These are phyloP conservation scores for Phytophthora citricola DNA, from an alignment of 352 stramenopile species.

Conservation along the genomic window DNA sequence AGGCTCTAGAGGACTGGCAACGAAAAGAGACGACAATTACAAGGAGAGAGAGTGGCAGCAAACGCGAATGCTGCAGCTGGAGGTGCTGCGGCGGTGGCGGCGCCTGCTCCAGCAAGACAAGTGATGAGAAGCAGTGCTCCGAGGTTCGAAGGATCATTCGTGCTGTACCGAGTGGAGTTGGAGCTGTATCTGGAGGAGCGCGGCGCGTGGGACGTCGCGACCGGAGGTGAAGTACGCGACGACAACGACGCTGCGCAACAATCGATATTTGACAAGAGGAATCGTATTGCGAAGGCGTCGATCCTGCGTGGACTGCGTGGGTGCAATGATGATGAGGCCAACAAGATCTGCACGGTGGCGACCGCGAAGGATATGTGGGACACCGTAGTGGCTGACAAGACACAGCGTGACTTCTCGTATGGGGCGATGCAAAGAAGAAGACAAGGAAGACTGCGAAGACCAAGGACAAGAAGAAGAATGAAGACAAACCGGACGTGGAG, in stretches of 20 bases:
- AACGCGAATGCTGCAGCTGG: not conserved
- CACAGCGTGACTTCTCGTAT: slow-evolving; percentile 3
- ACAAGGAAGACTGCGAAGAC: no score
- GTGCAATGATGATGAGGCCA: slow-evolving; percentile 3
- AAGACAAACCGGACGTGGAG: no score
- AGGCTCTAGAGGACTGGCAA: no score
- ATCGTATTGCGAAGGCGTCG: not conserved
- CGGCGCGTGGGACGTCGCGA: not conserved
- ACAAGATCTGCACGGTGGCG: slow-evolving; percentile 3
- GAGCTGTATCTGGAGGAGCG: slow-evolving; percentile 2
- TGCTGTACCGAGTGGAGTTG: not conserved
- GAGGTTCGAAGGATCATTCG: slow-evolving; percentile 1
- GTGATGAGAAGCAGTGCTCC: not conserved
- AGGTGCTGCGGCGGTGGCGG: not conserved
- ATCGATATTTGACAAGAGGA: not conserved
- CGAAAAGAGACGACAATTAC: no score
- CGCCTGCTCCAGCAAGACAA: not conserved
- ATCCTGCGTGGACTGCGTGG: slow-evolving; percentile 1
- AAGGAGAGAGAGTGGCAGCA: no score
- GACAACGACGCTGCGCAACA: not conserved
- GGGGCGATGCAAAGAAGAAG: no score
- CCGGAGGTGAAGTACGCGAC: not conserved
- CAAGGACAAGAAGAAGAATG: no score
- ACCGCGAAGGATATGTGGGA: slow-evolving; percentile 8
- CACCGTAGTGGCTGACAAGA: not conserved